Conservation (phyloP, 257 asterid species). For the Cruciata laevipes region DNA sequence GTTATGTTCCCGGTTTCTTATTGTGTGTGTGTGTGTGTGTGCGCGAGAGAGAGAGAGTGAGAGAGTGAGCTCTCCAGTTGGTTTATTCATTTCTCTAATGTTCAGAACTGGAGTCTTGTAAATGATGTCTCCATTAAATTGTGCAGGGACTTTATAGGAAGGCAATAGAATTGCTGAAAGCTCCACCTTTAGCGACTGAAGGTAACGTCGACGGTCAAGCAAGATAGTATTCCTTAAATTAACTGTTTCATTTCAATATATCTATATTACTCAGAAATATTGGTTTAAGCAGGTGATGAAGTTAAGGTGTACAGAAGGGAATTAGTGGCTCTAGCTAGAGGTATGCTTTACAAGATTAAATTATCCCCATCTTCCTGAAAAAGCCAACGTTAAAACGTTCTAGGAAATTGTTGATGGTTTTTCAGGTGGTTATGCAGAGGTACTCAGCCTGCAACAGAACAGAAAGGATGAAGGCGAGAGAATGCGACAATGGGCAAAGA, state of each 20-base stretch:
- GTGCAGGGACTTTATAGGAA: slow-evolving; percentile 82
- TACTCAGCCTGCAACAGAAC: slow-evolving; percentile 60
- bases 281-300: slow-evolving; percentile 28
- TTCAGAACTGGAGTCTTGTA: background rate
- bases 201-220: slow-evolving; percentile 25
- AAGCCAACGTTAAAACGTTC: background rate
- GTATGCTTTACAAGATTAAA: slow-evolving; percentile 26
- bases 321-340: slow-evolving; percentile 78
- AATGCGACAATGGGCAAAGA: slow-evolving; percentile 62
- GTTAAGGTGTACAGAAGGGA: slow-evolving; percentile 42
- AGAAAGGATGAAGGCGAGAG: slow-evolving; percentile 83
- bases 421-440: slow-evolving; percentile 86
- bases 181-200: slow-evolving; percentile 57
- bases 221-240: background rate
- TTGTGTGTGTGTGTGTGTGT: too few species aligned
- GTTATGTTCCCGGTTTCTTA: too few species aligned
- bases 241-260: background rate
- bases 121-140: slow-evolving; percentile 9
- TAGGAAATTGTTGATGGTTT: slow-evolving; percentile 5
- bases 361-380: background rate
- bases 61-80: too few species aligned
- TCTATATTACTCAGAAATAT: background rate
- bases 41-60: too few species aligned
- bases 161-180: slow-evolving; percentile 84
- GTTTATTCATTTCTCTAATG: background rate